Evolutionary conservation across 2,329 filamentous ascomycete genomes (phyloP), one percentile per base, ranked within the genome.

Genomic region (Talaromyces marneffei): DNA sequence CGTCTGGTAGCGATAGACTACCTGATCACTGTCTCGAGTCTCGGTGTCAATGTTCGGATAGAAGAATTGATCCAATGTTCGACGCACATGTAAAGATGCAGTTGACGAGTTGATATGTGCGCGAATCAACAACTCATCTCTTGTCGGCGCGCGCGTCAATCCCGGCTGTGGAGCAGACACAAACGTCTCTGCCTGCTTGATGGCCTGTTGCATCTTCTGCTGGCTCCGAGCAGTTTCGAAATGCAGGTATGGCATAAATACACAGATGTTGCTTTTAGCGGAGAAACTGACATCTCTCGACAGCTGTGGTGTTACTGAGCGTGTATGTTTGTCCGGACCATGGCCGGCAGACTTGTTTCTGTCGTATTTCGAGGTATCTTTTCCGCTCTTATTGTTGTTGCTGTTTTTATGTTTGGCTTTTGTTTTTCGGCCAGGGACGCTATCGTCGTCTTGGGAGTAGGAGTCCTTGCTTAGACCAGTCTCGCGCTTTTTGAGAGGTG

Each of bases 51-150:
- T 75, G 33, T 85, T 85, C 40, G 86, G 84, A 65, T 87, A 87
- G 68, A 84, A 86, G 69, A 84, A 88, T 60, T 88, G 85, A 66
- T 88, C 85, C 0, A 88, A 74, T 0, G 86, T 88, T 23, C 86
- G 78, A 9, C 85, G 80, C 0, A 85, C 79, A 68, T 88, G 85
- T 7, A 75, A 66, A 0, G 73, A 75, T 0, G 72, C 69, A 0
- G 70, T 71, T 1, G 73, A 75, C 9, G 72, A 74, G 12, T 69
- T 69, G 6, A 75, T 63, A 63, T 75, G 73, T 1, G 74, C 74
- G 29, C 73, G 67, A 25, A 76, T 70, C n/a, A 76, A 67, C 72
- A 67, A 69, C 64, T 69, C 71, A 66, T 68, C 73, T 64, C 63
- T 72, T 44, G 66, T 73, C 57, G 61, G 72, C 67, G 48, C 65